Conservation (phyloP, 495 filamentous ascomycete genomes). For the Endocarpon pusillum region DNA sequence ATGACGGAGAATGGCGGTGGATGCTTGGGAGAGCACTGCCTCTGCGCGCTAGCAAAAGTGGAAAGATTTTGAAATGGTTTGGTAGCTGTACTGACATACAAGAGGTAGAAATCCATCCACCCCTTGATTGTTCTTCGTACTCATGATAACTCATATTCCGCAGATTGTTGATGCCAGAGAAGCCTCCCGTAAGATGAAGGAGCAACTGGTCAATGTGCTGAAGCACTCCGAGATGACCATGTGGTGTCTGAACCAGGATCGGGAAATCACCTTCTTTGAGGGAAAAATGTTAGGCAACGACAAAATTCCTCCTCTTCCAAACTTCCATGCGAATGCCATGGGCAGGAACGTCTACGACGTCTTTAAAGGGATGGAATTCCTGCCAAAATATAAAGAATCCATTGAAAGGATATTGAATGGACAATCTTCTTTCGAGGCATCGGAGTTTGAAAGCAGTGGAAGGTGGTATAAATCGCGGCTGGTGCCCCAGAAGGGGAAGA, state of each 20-base stretch:
- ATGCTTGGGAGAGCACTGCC: slow-evolving; percentile 52
- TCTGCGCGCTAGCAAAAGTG: slow-evolving; percentile 38
- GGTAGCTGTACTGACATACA: slow-evolving; percentile 24
- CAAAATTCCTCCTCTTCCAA: too few relatives aligned
- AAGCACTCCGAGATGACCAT: slow-evolving; percentile 48
- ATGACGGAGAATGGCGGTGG: slow-evolving; percentile 51
- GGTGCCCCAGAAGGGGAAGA: slow-evolving; percentile 36
- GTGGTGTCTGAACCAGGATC: slow-evolving; percentile 42
- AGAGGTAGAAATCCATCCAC: slow-evolving; percentile 3
- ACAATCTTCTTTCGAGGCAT: slow-evolving; percentile 26
- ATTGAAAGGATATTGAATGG: slow-evolving; percentile 42
- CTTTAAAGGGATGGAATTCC: slow-evolving; percentile 25
- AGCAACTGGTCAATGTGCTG: slow-evolving; percentile 50
- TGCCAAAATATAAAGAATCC: too few relatives aligned
- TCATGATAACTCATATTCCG: slow-evolving; percentile 49
- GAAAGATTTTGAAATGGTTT: slow-evolving; percentile 54
- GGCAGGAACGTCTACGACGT: slow-evolving; percentile 43
- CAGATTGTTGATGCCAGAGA: slow-evolving; percentile 42
- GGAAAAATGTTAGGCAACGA: slow-evolving; percentile 33
- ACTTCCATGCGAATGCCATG: too few relatives aligned
- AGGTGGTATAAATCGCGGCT: slow-evolving; percentile 50
- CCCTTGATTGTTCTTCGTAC: slow-evolving; percentile 32
- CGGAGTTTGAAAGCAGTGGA: slow-evolving; percentile 31
- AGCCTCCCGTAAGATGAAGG: slow-evolving; percentile 36
- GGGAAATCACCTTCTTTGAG: slow-evolving; percentile 43